Evolutionary conservation across 805 yeast species (phyloP).

Genomic region (Teunomyces funiuensis): DNA sequence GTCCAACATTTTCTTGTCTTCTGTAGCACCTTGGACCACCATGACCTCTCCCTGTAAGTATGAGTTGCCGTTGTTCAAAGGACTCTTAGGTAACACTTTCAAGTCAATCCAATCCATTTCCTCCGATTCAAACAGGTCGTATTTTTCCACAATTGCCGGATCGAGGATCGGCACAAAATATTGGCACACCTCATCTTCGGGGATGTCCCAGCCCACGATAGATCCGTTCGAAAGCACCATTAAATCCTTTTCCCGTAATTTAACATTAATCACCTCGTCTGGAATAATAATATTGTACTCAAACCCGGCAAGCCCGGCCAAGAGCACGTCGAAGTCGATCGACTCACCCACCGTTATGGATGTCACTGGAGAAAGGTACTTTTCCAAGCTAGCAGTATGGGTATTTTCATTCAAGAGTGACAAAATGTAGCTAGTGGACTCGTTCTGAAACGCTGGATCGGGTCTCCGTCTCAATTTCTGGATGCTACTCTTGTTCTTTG

Average conservation of each 20-base stretch:
- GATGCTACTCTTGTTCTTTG: slow-evolving; percentile 24
- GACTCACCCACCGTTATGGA: slow-evolving; percentile 72
- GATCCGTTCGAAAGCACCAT: slow-evolving; percentile 77
- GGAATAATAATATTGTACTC: slow-evolving; percentile 42
- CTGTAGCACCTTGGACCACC: slow-evolving; percentile 53
- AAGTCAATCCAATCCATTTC: slow-evolving; percentile 78
- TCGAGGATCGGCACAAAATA: slow-evolving; percentile 54
- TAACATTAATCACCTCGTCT: slow-evolving; percentile 65
- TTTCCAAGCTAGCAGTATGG: slow-evolving; percentile 18
- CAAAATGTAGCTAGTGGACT: slow-evolving; percentile 24
- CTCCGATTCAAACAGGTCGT: slow-evolving; percentile 62
- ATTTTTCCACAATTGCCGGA: slow-evolving; percentile 42
- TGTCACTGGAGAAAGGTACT: slow-evolving; percentile 51
- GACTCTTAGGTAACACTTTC: slow-evolving; percentile 20
- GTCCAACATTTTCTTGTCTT: slow-evolving; percentile 57
- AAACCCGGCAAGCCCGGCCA: slow-evolving; percentile 24
- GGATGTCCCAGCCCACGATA: slow-evolving; percentile 79
- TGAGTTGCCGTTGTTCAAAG: slow-evolving; percentile 28
- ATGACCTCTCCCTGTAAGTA: slow-evolving; percentile 68
- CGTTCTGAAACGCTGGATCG: slow-evolving; percentile 21
- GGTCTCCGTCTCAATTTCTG: slow-evolving; percentile 27
- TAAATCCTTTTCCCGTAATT: slow-evolving; percentile 47
- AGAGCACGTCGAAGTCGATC: slow-evolving; percentile 56
- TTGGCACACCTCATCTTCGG: slow-evolving; percentile 50
- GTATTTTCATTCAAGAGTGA: slow-evolving; percentile 23